These are phyloP conservation scores for Wickerhamiella domercqiae DNA, from an alignment of 805 yeast species.

Conservation along the genomic window DNA sequence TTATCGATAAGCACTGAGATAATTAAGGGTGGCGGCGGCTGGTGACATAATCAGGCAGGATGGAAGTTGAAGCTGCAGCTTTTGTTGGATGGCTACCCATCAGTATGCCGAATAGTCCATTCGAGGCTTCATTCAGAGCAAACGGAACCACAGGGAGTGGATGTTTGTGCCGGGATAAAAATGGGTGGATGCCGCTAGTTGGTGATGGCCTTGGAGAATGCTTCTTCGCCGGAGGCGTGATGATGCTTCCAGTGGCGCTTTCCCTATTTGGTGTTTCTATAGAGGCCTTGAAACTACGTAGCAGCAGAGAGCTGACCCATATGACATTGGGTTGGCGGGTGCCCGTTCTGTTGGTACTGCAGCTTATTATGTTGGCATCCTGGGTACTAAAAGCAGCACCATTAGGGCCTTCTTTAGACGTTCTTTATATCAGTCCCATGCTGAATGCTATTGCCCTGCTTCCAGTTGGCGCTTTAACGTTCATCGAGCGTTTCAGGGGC, in stretches of 20 bases:
- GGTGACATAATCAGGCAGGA: too few species aligned
- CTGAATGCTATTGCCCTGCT: conserved; percentile 30
- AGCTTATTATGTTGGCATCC: conserved; percentile 13
- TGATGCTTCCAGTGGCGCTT: conserved; percentile 21
- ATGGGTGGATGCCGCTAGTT: conserved; percentile 10
- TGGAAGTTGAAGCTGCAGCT: too few species aligned
- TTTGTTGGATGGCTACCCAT: too few species aligned
- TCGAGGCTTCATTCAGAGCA: too few species aligned
- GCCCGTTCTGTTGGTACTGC: conserved; percentile 14
- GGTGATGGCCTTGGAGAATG: conserved; percentile 25
- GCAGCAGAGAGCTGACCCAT: conserved; percentile 12
- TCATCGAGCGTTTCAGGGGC: conserved; percentile 54
- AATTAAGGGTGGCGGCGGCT: too few species aligned
- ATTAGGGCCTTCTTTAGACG: conserved; percentile 12
- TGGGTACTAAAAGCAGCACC: conserved; percentile 5
- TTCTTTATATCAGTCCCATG: conserved; percentile 25
- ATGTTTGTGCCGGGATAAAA: conserved; percentile 10
- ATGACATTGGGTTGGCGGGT: conserved; percentile 15
- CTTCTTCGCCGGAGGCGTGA: conserved; percentile 25
- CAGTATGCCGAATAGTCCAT: too few species aligned
- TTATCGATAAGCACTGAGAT: too few species aligned
- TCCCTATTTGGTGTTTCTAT: conserved; percentile 19
- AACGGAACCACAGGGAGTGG: too few species aligned
- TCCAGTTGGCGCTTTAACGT: conserved; percentile 44
- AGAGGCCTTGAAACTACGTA: conserved; percentile 17